Conservation (phyloP, 2,329 filamentous ascomycete species). For the Didymella glomerata region DNA sequence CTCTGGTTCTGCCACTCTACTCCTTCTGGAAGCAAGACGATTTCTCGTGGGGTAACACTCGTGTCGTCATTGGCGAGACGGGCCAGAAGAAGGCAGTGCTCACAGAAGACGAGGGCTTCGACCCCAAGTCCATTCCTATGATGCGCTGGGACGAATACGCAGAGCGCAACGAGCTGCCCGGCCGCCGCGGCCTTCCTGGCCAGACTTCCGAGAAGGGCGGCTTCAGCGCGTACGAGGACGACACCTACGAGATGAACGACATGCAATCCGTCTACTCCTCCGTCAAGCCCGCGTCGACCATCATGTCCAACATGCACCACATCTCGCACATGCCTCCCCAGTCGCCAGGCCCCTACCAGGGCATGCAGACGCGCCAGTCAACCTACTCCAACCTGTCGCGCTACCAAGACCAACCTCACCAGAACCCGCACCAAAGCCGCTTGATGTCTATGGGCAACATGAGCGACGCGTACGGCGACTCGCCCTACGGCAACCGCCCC, state of each 20-base stretch:
- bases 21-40: slow-evolving; percentile 99
- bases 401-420: slow-evolving; percentile 70
- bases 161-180: slow-evolving; percentile 82
- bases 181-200: slow-evolving; percentile 75
- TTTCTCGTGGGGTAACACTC: slow-evolving; percentile 98
- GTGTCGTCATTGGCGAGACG: slow-evolving; percentile 94
- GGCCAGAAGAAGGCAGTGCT: slow-evolving; percentile 90
- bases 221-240: slow-evolving; percentile 73
- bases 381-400: slow-evolving; percentile 72
- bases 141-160: slow-evolving; percentile 99
- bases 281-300: slow-evolving; percentile 83
- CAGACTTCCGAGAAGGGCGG: slow-evolving; percentile 64
- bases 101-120: slow-evolving; percentile 80
- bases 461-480: slow-evolving; percentile 52
- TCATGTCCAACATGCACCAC: slow-evolving; percentile 83
- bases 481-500: slow-evolving; percentile 51
- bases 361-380: slow-evolving; percentile 72
- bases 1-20: slow-evolving; percentile 88
- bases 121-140: slow-evolving; percentile 90
- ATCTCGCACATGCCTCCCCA: slow-evolving; percentile 78
- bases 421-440: slow-evolving; percentile 63
- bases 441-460: slow-evolving; percentile 68
- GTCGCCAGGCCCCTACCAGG: slow-evolving; percentile 76
- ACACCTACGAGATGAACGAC: slow-evolving; percentile 95
- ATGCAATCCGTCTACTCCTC: slow-evolving; percentile 97